Evolutionary conservation across 768 basidiomycete species (phyloP).

Genomic region (Panaeolus cyanescens): DNA sequence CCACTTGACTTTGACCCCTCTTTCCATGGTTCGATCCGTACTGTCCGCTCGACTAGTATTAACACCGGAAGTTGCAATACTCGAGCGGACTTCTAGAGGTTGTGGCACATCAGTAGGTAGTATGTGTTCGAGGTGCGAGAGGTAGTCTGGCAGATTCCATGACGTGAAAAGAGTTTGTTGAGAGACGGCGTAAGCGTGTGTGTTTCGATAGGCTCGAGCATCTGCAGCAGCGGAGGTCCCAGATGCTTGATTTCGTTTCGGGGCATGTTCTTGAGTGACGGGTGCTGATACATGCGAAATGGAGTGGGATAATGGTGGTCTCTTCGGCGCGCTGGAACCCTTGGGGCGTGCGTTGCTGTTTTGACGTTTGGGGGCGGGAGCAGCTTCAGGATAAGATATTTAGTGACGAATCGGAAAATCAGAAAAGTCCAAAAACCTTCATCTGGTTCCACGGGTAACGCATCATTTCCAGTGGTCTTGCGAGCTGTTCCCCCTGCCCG

Average conservation of each 20-base stretch:
- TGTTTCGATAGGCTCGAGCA: slow-evolving; percentile 73
- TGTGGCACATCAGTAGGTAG: slow-evolving; percentile 76
- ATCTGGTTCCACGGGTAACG: slow-evolving; percentile 50
- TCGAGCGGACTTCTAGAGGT: slow-evolving; percentile 70
- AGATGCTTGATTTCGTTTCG: slow-evolving; percentile 49
- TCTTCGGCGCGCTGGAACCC: slow-evolving; percentile 41
- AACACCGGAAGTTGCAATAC: slow-evolving; percentile 24
- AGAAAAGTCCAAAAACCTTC: slow-evolving; percentile 48
- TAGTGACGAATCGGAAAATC: slow-evolving; percentile 8
- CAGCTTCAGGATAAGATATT: slow-evolving; percentile 11
- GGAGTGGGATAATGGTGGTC: slow-evolving; percentile 31
- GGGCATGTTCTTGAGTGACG: slow-evolving; percentile 43
- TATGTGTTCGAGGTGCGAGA: slow-evolving; percentile 83
- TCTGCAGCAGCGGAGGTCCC: slow-evolving; percentile 45
- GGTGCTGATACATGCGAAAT: slow-evolving; percentile 25
- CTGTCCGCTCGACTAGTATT: slow-evolving; percentile 48
- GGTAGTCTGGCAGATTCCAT: slow-evolving; percentile 93
- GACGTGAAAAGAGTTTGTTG: slow-evolving; percentile 80
- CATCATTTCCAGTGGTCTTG: slow-evolving; percentile 37
- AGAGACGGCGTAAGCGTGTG: slow-evolving; percentile 77
- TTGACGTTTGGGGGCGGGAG: slow-evolving; percentile 35
- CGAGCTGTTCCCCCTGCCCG: slow-evolving; percentile 26
- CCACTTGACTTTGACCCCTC: slow-evolving; percentile 90
- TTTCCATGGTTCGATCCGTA: slow-evolving; percentile 63
- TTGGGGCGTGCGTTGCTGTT: slow-evolving; percentile 39